A percentile compares a stretch with the other conserved stretches of the same genome.
Evolutionary conservation across 1,284 basidiomycete genomes (phyloP).

Genomic region (Gymnopus androsaceus): DNA sequence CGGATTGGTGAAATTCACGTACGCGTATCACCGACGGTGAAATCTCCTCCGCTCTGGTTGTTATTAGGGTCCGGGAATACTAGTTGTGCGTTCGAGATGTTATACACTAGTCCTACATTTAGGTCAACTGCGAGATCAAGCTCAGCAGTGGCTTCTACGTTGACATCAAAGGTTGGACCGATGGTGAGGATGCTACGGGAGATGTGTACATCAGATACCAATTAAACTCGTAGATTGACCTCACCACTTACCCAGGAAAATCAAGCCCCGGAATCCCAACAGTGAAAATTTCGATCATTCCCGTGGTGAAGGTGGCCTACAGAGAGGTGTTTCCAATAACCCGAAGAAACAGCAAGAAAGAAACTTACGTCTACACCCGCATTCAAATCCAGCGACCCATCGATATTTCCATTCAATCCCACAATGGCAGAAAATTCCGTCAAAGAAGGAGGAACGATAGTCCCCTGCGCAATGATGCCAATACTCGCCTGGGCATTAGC

Average conservation of each 20-base stretch:
- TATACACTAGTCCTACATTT: conserved; percentile 21
- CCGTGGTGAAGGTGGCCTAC: conserved; percentile 16
- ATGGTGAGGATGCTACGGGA: conserved; percentile 18
- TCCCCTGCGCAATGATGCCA: conserved; percentile 16
- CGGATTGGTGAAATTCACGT: conserved; percentile 17
- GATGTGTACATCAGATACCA: neutral
- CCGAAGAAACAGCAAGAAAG: neutral
- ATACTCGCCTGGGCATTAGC: conserved; percentile 14
- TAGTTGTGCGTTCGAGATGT: conserved; percentile 21
- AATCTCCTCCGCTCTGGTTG: conserved; percentile 25
- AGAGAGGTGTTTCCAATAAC: neutral
- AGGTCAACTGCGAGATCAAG: conserved; percentile 14
- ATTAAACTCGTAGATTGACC: neutral
- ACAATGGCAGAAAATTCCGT: conserved; percentile 15
- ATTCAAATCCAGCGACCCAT: conserved; percentile 13
- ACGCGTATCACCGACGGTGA: conserved; percentile 36
- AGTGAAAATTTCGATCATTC: conserved; percentile 14
- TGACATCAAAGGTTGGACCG: conserved; percentile 16
- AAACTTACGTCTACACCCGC: neutral
- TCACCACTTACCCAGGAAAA: conserved; percentile 18
- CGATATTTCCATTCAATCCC: conserved; percentile 16
- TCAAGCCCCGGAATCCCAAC: conserved; percentile 20
- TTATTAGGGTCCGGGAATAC: conserved; percentile 44
- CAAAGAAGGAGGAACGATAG: conserved; percentile 18
- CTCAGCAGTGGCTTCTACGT: conserved; percentile 16